A percentile compares a stretch with the other conserved stretches of the same genome.
phyloP scores from a whole-genome alignment of 73 alveolate genomes.

The Paramecium sexaurelia region DNA sequence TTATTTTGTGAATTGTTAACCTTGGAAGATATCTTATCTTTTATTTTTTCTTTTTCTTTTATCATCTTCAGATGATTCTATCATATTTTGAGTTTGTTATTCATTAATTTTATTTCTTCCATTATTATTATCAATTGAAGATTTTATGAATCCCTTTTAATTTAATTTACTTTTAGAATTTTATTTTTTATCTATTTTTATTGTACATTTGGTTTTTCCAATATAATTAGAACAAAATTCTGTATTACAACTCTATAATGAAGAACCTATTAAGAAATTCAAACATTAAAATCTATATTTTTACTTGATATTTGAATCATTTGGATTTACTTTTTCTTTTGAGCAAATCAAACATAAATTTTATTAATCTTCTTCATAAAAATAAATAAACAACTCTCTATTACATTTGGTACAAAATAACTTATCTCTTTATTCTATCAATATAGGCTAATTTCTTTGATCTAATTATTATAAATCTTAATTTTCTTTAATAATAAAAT shows the following conservation, averaged over 20 bases:
- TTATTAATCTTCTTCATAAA: not conserved
- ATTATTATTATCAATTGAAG: not conserved
- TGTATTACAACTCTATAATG: not conserved
- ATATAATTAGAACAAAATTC: not conserved
- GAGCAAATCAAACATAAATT: not conserved
- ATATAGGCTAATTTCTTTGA: not conserved
- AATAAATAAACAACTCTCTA: not conserved
- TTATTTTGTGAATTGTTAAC: not conserved
- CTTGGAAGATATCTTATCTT: not conserved
- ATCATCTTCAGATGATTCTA: not conserved
- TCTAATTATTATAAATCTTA: not conserved
- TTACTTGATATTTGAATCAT: not conserved
- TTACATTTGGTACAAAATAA: not conserved
- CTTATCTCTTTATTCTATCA: not conserved
- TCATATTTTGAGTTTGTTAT: not conserved
- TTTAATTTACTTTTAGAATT: not conserved
- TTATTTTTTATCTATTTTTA: not conserved
- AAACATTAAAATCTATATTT: not conserved
- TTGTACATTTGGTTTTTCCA: not conserved
- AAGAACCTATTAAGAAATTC: not conserved
- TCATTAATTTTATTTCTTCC: not conserved
- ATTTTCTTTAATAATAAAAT: not conserved
- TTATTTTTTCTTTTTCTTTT: not conserved
- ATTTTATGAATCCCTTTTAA: not conserved
- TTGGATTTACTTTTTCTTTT: not conserved